Percentiles rank a stretch among this genome's conserved stretches.
phyloP scores from a whole-genome alignment of 139 green algal species.

The Zygnema circumcarinatum region DNA sequence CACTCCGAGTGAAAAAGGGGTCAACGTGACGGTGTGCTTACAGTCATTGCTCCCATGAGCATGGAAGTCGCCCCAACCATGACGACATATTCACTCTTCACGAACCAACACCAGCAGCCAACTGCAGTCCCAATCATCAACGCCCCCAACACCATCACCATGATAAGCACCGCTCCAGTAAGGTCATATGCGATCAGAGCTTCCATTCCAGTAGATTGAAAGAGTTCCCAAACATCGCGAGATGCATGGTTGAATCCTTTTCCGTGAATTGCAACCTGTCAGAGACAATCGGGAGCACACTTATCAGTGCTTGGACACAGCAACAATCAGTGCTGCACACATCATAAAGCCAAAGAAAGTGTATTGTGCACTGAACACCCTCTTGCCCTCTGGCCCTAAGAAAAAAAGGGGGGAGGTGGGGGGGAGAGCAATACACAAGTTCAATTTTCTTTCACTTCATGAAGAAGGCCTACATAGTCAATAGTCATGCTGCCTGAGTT shows the following conservation, averaged over 20 bases:
- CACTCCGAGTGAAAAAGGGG: neutral
- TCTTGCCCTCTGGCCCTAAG: too few relatives aligned
- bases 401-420: too few relatives aligned
- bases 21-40: neutral
- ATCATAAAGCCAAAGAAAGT: too few relatives aligned
- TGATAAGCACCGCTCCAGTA: slow-evolving; percentile 47
- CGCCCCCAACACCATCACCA: slow-evolving; percentile 35
- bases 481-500: too few relatives aligned
- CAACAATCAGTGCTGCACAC: too few relatives aligned
- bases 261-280: slow-evolving; percentile 34
- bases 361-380: too few relatives aligned
- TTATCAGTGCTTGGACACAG: too few relatives aligned
- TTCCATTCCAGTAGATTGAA: slow-evolving; percentile 49
- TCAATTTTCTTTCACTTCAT: too few relatives aligned
- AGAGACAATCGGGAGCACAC: too few relatives aligned
- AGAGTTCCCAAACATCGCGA: slow-evolving; percentile 43
- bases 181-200: slow-evolving; percentile 58
- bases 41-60: slow-evolving; percentile 35
- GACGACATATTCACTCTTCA: slow-evolving; percentile 30
- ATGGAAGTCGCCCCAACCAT: slow-evolving; percentile 27
- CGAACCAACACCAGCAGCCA: slow-evolving; percentile 31
- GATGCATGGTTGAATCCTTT: slow-evolving; percentile 44
- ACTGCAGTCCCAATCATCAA: slow-evolving; percentile 38
- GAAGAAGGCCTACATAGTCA: too few relatives aligned
- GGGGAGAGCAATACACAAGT: too few relatives aligned